Conservation (phyloP, 768 basidiomycete species). For the Mycena pura region DNA sequence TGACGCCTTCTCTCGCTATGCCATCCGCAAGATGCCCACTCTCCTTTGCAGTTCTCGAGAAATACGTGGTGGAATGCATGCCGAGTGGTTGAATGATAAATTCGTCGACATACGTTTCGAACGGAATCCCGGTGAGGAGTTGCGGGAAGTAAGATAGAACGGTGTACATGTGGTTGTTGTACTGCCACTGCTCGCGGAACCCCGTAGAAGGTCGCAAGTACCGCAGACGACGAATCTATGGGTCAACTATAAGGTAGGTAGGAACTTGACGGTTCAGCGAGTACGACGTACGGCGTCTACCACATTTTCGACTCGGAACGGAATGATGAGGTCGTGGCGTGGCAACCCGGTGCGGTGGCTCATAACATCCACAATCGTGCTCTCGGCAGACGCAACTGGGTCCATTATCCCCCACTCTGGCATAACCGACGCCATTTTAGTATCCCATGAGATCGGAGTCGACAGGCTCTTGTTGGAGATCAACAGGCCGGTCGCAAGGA, state of each 20-base stretch:
- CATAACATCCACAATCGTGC: conserved; percentile 34
- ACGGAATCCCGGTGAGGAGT: conserved; percentile 21
- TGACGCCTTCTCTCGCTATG: conserved; percentile 11
- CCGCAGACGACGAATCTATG: conserved; percentile 25
- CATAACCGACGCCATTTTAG: conserved; percentile 26
- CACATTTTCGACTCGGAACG: conserved; percentile 11
- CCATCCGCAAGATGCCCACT: conserved; percentile 21
- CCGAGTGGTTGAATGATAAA: conserved; percentile 26
- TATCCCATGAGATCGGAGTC: conserved; percentile 23
- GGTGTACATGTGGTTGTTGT: conserved; percentile 36
- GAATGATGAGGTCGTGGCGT: conserved; percentile 29
- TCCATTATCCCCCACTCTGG: conserved; percentile 31
- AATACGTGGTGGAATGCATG: conserved; percentile 27
- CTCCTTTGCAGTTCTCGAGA: background rate
- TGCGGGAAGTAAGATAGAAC: conserved; percentile 32
- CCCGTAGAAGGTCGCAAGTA: conserved; percentile 31
- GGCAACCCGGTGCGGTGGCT: conserved; percentile 38
- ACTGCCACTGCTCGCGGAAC: conserved; percentile 36
- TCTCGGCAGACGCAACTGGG: conserved; percentile 23
- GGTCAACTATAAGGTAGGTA: background rate
- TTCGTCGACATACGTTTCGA: conserved; percentile 22
- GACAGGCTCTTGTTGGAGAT: conserved; percentile 25
- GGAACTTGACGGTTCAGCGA: no score
- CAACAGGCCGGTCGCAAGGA: conserved; percentile 26
- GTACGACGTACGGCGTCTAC: conserved; percentile 17